These are phyloP conservation scores for Zygosaccharomyces sapae DNA, from an alignment of 1,139 yeast species.

Conservation along the genomic window DNA sequence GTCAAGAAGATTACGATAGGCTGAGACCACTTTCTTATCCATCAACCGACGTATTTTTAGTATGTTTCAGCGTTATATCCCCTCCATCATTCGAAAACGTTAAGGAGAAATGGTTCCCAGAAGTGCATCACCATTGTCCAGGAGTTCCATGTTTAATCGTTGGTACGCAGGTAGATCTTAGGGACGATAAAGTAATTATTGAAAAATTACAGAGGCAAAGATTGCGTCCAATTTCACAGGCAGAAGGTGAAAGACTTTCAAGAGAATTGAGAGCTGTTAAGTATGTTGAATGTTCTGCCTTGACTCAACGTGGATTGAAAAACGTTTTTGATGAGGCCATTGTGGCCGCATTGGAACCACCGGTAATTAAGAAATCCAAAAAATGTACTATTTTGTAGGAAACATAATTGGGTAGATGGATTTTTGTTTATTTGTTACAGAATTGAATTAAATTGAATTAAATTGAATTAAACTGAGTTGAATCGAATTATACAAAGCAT, in stretches of 20 bases:
- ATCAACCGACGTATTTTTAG: slow-evolving; percentile 91
- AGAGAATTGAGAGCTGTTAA: slow-evolving; percentile 94
- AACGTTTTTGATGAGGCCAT: slow-evolving; percentile 96
- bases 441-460: not conserved
- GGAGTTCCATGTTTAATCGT: slow-evolving; percentile 95
- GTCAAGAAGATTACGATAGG: slow-evolving; percentile 98
- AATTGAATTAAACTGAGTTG: not conserved
- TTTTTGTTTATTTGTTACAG: slow-evolving; percentile 2
- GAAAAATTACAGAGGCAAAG: slow-evolving; percentile 89
- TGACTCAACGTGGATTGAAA: slow-evolving; percentile 92
- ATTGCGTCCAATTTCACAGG: slow-evolving; percentile 78
- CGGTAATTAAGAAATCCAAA: slow-evolving; percentile 68
- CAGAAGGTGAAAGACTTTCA: slow-evolving; percentile 88
- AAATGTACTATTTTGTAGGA: slow-evolving; percentile 72
- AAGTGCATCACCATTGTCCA: slow-evolving; percentile 96
- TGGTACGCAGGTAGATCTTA: slow-evolving; percentile 91
- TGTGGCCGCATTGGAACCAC: slow-evolving; percentile 92
- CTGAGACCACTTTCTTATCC: slow-evolving; percentile 95
- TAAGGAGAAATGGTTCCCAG: slow-evolving; percentile 97
- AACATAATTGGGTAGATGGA: slow-evolving; percentile 10
- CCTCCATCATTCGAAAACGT: slow-evolving; percentile 99
- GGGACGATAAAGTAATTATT: slow-evolving; percentile 86
- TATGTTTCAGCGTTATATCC: slow-evolving; percentile 90
- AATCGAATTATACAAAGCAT: not conserved
- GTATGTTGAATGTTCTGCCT: slow-evolving; percentile 96